Base-by-base conservation (phyloP, 805 yeast species). In the Myxozyma mucilagina region DNA sequence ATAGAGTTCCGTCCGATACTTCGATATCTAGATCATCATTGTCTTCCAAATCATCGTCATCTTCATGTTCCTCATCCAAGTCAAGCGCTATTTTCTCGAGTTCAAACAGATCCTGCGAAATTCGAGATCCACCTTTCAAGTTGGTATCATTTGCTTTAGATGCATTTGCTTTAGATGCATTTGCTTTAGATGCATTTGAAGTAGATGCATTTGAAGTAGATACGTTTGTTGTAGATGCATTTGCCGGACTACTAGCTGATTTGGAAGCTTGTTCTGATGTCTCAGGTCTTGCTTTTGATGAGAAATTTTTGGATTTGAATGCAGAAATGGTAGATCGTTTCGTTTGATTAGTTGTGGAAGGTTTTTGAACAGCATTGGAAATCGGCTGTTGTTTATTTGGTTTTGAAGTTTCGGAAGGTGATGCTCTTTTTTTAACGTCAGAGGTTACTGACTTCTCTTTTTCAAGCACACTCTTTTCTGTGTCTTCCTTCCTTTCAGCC, bases 1-100 rank as follows among this genome's bases (percentile, higher is more conserved):
- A 18, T 29, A 63, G 53, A 16, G 38, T 18, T 3, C 54, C 47
- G 14, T 63, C 67, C 0, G 67, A 41, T 10, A 63, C 38, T 39
- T 61, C 67, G 16, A 60, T 24, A 16, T 63, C 67, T 7, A 82
- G 69, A 8, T 84, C 67, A 4, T 61, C 68, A 14, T 49, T 58
- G 20, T 67, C 65, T 4, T 61, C 70, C 85, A 76, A 74, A 84
- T 87, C 20, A 89, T 91, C 44, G 80, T 78, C 73, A 85, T 77
- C 66, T 5, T 64, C 70, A 85, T 75, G 74, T 84, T 87, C 29
- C 89, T 92, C 50, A 8, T 67, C 70, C 13, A 58, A 29, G 8
- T 59, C 56, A 14, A 31, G 29, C 2, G 68, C 68, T 11, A 68
- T 52, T 6, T 55, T 35, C 45, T 68, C 72, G n/a, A 67, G 31